phyloP scores from a whole-genome alignment of 306 rosid genomes.

The Sesbania bispinosa region DNA sequence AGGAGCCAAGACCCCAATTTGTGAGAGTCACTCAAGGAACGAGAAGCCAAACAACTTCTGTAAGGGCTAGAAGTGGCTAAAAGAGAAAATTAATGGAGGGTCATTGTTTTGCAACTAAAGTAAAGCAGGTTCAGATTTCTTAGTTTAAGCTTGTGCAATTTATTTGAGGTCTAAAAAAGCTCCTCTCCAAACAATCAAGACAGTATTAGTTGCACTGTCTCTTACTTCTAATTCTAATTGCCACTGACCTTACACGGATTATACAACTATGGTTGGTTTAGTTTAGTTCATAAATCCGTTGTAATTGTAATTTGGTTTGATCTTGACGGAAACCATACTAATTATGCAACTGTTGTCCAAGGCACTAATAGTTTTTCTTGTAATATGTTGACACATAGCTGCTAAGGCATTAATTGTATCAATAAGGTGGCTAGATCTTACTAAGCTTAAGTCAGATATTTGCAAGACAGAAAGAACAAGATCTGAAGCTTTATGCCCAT shows the following conservation, averaged over 20 bases:
- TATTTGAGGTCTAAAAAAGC: slow-evolving; percentile 8
- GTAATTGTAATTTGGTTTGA: neutral
- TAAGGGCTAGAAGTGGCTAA: neutral
- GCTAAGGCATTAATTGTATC: neutral
- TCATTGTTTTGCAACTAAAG: neutral
- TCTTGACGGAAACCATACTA: neutral
- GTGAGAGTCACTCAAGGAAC: neutral
- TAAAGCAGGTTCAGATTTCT: neutral
- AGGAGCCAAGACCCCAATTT: slow-evolving; percentile 6
- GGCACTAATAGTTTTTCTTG: neutral
- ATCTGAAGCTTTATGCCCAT: neutral
- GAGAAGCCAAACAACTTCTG: neutral
- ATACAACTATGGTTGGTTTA: neutral
- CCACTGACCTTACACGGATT: neutral
- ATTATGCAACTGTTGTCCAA: neutral
- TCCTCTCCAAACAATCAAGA: neutral
- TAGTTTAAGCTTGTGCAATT: neutral
- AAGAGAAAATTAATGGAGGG: neutral
- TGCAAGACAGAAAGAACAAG: neutral
- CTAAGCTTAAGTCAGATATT: neutral
- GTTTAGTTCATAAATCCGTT: neutral
- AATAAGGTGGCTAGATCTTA: neutral
- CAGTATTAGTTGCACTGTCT: neutral
- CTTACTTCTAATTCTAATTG: neutral
- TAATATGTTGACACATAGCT: neutral